Base-by-base conservation (phyloP, 2,329 filamentous ascomycete species). In the Simplicillium aogashimaense region DNA sequence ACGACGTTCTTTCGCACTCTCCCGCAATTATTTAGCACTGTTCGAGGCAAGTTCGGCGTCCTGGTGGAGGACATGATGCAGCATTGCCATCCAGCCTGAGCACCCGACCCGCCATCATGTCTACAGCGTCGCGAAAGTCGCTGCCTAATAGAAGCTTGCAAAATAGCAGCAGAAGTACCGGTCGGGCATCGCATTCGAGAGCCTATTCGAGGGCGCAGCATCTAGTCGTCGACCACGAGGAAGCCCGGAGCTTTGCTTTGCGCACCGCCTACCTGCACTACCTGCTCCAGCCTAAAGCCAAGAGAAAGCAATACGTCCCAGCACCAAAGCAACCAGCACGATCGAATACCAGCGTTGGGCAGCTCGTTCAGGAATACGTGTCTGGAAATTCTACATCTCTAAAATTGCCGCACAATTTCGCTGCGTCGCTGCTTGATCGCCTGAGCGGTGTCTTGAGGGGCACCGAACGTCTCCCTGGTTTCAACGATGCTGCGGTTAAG, bases 231-330 rank as follows among this genome's bases (percentile, higher is more conserved):
- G 72, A 70, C 51, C 70, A 77, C 58, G 84, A 94, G 52, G 87
- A 95, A 63, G 89, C 87, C 56, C 95, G 94, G 65, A 84, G 81
- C 47, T 95, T 87, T 64, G 88, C 89, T 52, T 78, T 98, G 40
- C 84, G 92, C 46, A 81, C 86, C 50, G 90, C 90, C 50, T 95
- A 87, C 63, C 83, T 98, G 43, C 76, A 90, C 61, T 94, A 98
- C 62, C 80, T 97, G 35, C 75, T 98, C 39, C 88, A 95, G 59
- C 90, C 92, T 47, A 85, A 88, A 55, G 76, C 86, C 54, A 92
- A 90, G 64, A 79, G 87, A 56, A 85, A 90, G 55, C 87, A 95
- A 66, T 94, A 88, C 73, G 79, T 92, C 33, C 64, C 79, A 64
- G 56, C 74, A 47, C 66, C 81, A 37, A 80, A 78, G 51, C 74